Conservation (phyloP, 1,284 basidiomycete genomes). For the Sanghuangporus baumii region DNA sequence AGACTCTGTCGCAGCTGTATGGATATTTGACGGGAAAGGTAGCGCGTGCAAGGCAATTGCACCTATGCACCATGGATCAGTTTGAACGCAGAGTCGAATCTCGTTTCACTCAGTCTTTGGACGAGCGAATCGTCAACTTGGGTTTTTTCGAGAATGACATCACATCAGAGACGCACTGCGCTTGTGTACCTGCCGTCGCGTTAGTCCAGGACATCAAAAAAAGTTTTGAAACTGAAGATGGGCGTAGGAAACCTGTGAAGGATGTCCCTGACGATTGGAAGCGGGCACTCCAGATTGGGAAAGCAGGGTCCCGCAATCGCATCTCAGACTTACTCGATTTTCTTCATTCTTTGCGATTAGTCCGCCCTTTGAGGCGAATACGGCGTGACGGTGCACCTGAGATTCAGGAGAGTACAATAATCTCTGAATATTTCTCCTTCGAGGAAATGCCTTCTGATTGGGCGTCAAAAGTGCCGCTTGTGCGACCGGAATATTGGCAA, state of each 20-base stretch:
- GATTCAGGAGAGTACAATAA: conserved; percentile 26
- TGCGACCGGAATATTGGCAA: conserved; percentile 54
- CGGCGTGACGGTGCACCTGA: conserved; percentile 34
- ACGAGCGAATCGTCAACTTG: conserved; percentile 49
- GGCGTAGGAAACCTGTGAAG: conserved; percentile 41
- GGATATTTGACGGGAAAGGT: conserved; percentile 64
- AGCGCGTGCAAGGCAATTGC: conserved; percentile 55
- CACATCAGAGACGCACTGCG: conserved; percentile 52
- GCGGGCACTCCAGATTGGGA: conserved; percentile 46
- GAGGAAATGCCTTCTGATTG: conserved; percentile 29
- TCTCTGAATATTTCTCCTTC: conserved; percentile 27
- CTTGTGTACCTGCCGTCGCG: conserved; percentile 49
- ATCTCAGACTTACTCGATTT: conserved; percentile 56
- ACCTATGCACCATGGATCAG: conserved; percentile 47
- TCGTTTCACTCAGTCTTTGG: conserved; percentile 42
- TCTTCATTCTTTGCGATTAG: conserved; percentile 47
- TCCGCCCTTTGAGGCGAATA: conserved; percentile 47
- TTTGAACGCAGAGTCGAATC: conserved; percentile 38
- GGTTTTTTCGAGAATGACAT: conserved; percentile 55
- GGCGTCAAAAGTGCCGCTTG: conserved; percentile 30
- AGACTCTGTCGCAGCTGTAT: conserved; percentile 60
- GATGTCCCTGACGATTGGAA: conserved; percentile 46
- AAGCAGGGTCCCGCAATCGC: conserved; percentile 49
- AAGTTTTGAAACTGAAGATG: conserved; percentile 41
- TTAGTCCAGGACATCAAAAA: conserved; percentile 47